Percentiles rank a stretch among this genome's conserved stretches.
These are phyloP conservation scores for Phialophora tarda DNA, from an alignment of 2,329 filamentous ascomycete genomes.

Conservation along the genomic window DNA sequence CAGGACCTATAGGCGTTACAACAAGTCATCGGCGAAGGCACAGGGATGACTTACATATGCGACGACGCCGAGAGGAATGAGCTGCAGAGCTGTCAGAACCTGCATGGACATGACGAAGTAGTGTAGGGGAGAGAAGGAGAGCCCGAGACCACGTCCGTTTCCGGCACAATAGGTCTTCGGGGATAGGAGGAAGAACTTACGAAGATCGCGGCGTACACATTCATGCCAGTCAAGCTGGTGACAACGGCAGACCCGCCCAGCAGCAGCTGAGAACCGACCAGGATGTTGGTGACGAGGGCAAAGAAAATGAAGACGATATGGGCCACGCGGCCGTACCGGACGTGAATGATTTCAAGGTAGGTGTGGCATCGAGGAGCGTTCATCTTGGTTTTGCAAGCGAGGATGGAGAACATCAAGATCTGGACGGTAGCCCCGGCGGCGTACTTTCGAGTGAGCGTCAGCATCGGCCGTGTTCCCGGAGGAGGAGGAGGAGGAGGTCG, in stretches of 20 bases:
- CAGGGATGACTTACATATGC: conserved; percentile 62
- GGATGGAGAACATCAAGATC: conserved; percentile 83
- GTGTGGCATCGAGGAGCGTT: conserved; percentile 46
- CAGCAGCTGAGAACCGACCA: conserved; percentile 68
- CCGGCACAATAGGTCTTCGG: not conserved
- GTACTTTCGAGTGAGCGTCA: conserved; percentile 64
- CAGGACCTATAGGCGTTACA: conserved; percentile 49
- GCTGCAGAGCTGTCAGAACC: not conserved
- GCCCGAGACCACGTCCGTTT: not conserved
- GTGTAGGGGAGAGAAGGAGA: not conserved
- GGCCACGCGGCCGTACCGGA: conserved; percentile 74
- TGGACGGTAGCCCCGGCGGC: conserved; percentile 79
- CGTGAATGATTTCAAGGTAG: conserved; percentile 80
- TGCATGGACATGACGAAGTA: not conserved
- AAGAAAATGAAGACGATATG: conserved; percentile 83
- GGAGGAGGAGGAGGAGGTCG: too few relatives aligned
- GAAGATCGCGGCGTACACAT: conserved; percentile 82
- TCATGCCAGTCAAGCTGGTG: conserved; percentile 71
- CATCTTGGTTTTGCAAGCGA: conserved; percentile 58
- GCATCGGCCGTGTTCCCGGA: not conserved
- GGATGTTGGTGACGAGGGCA: conserved; percentile 79
- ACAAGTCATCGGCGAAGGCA: not conserved
- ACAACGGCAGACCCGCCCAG: conserved; percentile 54
- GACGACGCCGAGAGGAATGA: conserved; percentile 75
- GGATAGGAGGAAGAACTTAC: conserved; percentile 47